Evolutionary conservation across 805 yeast genomes (phyloP), one percentile per base, ranked within the genome.

Genomic region (Dipodascus geniculatus): DNA sequence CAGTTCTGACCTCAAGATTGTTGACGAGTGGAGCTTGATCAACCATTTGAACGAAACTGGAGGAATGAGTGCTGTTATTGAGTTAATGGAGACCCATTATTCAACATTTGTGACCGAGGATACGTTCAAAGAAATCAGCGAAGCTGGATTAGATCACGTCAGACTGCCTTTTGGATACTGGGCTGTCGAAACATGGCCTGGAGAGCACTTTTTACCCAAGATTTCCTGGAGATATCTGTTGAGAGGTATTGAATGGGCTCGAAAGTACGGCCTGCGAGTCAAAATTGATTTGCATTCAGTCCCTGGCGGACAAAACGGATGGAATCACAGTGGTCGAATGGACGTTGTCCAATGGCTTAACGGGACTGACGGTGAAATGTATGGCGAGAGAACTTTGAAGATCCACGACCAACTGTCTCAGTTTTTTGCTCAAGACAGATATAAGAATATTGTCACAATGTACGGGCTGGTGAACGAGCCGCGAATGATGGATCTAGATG

Each of bases 381-480:
- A 57, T 53, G 69, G 67, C 33, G 52, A 60, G 35, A 57, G 58
- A 48, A 81, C 91, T 0, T 63, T 77, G 23, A 68, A 74, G 4
- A 82, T 80, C 3, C 72, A 87, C 58, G 66, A 73, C 33, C 66
- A 73, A 49, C 73, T 88, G 50, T 72, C 81, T 44, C 64, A 74
- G 47, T 84, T 83, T 65, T 87, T 87, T 67, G 83, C 87, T 19
- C 72, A 68, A 24, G 72, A 70, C 31, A 71, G 81, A 31, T 86
- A 80, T 66, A 66, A 72, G 51, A 89, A 86, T 63, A 79, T 84
- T 42, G 81, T 88, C 50, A 75, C 84, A 59, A 90, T 95, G 57
- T 80, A 88, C 55, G 89, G 89, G 66, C 72, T 87, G 58, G 71
- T 88, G 48, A 88, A 88, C 63, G 96, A 88, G 73, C 96, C 96